Conservation (phyloP, 2,329 filamentous ascomycete genomes). For the Botryotinia calthae region DNA sequence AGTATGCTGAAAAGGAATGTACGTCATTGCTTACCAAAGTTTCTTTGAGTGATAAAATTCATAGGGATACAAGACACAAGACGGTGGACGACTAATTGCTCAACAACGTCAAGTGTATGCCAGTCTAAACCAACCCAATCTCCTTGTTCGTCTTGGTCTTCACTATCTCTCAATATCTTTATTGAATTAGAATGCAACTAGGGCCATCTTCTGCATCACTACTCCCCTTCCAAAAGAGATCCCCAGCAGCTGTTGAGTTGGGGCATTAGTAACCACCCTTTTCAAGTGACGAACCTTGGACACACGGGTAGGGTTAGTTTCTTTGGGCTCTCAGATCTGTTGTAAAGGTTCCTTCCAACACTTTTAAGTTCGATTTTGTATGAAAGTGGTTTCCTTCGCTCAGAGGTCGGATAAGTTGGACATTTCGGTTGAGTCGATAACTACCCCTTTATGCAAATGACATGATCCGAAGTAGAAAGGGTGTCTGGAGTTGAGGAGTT, state of each 20-base stretch:
- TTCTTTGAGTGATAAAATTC: background rate
- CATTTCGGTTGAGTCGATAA: background rate
- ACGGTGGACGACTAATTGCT: background rate
- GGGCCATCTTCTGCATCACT: background rate
- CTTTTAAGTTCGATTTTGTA: background rate
- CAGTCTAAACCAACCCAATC: background rate
- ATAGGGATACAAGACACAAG: background rate
- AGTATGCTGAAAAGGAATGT: too few relatives aligned
- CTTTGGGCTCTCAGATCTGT: background rate
- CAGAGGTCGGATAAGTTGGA: background rate
- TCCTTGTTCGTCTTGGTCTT: background rate
- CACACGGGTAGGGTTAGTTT: background rate
- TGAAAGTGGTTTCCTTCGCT: background rate
- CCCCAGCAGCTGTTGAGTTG: background rate
- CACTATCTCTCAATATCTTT: background rate
- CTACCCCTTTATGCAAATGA: background rate
- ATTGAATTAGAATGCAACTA: background rate
- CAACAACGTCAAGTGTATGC: background rate
- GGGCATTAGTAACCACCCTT: background rate
- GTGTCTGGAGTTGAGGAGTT: too few relatives aligned
- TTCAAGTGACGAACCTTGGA: background rate
- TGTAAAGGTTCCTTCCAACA: background rate
- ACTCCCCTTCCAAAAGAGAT: background rate
- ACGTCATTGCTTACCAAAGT: background rate
- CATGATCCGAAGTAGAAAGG: background rate